phyloP scores from a whole-genome alignment of 306 rosid genomes.

The Argentina anserina region DNA sequence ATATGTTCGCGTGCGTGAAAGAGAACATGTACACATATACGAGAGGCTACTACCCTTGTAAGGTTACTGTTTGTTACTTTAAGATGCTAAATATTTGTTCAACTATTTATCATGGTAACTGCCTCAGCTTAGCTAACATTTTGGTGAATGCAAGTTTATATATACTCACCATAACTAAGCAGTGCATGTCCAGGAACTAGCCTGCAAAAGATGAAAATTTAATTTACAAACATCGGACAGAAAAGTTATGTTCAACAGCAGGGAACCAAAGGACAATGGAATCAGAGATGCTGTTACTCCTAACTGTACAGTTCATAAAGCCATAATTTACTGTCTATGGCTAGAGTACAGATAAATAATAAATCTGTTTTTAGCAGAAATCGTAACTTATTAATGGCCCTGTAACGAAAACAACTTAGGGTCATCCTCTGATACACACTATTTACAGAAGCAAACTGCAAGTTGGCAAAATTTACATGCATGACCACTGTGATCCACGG shows the following conservation, averaged over 20 bases:
- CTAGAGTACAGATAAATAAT: not conserved
- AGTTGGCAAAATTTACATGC: slow-evolving; percentile 14
- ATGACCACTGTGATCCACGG: not conserved
- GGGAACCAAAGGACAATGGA: slow-evolving; percentile 13
- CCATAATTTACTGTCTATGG: not conserved
- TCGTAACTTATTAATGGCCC: not conserved
- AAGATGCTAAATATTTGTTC: not conserved
- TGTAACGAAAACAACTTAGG: slow-evolving; percentile 4
- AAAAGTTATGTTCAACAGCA: slow-evolving; percentile 1
- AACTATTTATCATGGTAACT: not conserved
- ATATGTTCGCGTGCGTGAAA: not conserved
- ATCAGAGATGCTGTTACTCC: not conserved
- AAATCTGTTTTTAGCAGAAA: not conserved
- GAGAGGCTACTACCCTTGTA: not conserved
- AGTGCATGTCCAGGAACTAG: slow-evolving; percentile 78
- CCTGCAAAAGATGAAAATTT: slow-evolving; percentile 45
- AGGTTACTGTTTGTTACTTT: not conserved
- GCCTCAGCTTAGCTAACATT: not conserved
- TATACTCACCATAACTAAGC: slow-evolving; percentile 68
- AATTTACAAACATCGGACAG: slow-evolving; percentile 18
- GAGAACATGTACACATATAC: not conserved
- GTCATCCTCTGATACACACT: slow-evolving; percentile 2
- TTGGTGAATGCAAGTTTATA: not conserved
- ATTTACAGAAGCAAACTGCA: slow-evolving; percentile 16
- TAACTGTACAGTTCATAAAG: not conserved